Base-by-base conservation (phyloP, 2,329 filamentous ascomycete species). In the Cordyceps cateniannulata region DNA sequence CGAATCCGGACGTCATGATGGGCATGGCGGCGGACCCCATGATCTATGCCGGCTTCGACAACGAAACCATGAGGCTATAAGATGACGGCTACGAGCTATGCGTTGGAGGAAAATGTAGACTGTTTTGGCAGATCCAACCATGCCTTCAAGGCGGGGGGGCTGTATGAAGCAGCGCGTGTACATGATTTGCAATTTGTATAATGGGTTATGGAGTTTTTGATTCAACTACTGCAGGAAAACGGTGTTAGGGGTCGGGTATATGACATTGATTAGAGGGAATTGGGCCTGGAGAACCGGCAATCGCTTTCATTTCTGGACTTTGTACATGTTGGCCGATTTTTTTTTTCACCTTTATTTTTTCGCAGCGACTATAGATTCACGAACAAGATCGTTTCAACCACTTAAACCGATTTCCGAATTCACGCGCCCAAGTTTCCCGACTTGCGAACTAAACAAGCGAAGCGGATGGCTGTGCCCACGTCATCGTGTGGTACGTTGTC, bases 21-120 rank as follows among this genome's bases (percentile, higher is more conserved):
- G 79, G 81, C 20, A 77, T 83, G 67, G 78, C 77, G 67, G 78
- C 77, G 20, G 82, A 85, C 63, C 81, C 82, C 1, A 84, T 84
- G 81, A 83, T 85, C 60, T 85, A 79, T 66, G 74, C 77, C 3
- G 79, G 79, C 49, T 83, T 78, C 66, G 79, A 81, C 61, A 73
- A 72, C 61, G 79, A 81, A 53, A 63, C 69, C 22, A 71, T 80
- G 68, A 69, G 76, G 63, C 68, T 79, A 50, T 79, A 65, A 49
- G 7, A n/a, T 35, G 14, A 6, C 24, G 5, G 12, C 27, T 32
- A 40, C 38, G 10, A 32, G 5, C 20, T 27, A 45, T 10, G 29
- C 25, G 53, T 2, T 24, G 42, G 10, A 38, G 9, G 16, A 6
- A 29, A 27, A 27, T 12, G 6, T 7, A 38, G 18, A 10, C 40